Base-by-base conservation (phyloP, 2,329 filamentous ascomycete genomes). In the Neospermospora avenae region DNA sequence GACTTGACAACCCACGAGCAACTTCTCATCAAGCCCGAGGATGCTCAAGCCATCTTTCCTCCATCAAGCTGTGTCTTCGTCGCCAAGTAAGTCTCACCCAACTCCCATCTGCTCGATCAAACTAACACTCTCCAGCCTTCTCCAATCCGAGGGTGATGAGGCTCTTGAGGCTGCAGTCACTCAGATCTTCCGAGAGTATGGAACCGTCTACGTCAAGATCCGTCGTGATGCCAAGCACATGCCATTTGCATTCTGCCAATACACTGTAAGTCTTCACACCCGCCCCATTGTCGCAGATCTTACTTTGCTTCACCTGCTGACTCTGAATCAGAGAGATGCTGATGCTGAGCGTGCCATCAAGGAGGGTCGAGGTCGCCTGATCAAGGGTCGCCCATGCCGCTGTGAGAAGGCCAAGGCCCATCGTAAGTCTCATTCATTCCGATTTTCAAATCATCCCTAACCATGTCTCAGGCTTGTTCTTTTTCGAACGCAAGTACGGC, bases 191-290 rank as follows among this genome's bases (percentile, higher is more conserved):
- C 74, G 76, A 18, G 69, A 75, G 16, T 87, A 76, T 65, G 85
- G 85, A 5, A 76, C 75, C 0, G 81, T 84, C 24, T 87, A 78
- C 63, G 80, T 86, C 63, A 87, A 88, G 75, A 84, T 88, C 60
- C 81, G 83, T 39, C 81, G 85, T 18, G 84, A 87, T 65, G 63
- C 60, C 11, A 78, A 81, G 56, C 76, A 81, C 41, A 86, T 87
- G 81, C 85, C 85, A 0, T 86, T 84, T 68, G 84, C 84, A 0
- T 88, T 88, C 65, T 80, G 79, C 22, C 85, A 88, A 67, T 88
- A 78, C 67, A 85, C 81, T 1, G 84, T 85, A 69, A 76, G 81
- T 73, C 25, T 18, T 42, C 39, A 39, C 14, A 31, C 25, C n/a
- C 4, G 31, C 24, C 37, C 14, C 35, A n/a, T 37, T n/a, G 18